Base-by-base conservation (phyloP, 164 flowering plant species). In the Euptelea pleiosperma region DNA sequence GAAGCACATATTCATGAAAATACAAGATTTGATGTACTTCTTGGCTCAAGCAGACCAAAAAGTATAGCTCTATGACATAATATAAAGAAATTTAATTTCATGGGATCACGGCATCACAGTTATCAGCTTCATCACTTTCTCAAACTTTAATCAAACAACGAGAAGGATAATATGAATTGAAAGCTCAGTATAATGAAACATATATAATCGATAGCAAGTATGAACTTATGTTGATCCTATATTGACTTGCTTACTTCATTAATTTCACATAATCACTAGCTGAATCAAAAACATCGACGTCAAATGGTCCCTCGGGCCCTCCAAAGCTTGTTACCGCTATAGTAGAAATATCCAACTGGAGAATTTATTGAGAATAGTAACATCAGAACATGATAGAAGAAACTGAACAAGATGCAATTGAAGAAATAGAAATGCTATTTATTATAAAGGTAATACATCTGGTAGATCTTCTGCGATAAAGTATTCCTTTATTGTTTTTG, bases 261-360 rank as follows among this genome's bases (percentile, higher is more conserved):
- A 94, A 53, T 63, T 85, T 80, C 62, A 94, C 96, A 77, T 94
- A 89, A 61, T 91, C 97, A 75, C 61, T 68, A 8, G 97, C 85
- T 28, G 96, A 77, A 74, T 94, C 96, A 74, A 94, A 94, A 65
- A 91, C 95, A 47, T 94, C 97, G 43, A 89, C 93, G 62, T 91
- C 93, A 72, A 94, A 94, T 49, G 70, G 77, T 59, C 99, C 99
- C 55, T 87, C 96, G n/a, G 90, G 95, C 15, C 97, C 93, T 10
- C 59, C 60, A 78, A 88, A 88, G 70, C 67, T 89, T 30, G 93
- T 74, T 34, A 82, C 63, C n/a, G 84, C 89, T 40, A 64, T 55
- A 49, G 69, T 34, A 53, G 87, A 62, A 30, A 94, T 86, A 75
- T 94, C 87, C 67, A 91, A 95, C 99, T 94, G 77, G 29, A 57